These are phyloP conservation scores for Drechslera avenae DNA, from an alignment of 2,329 filamentous ascomycete species.

Conservation along the genomic window DNA sequence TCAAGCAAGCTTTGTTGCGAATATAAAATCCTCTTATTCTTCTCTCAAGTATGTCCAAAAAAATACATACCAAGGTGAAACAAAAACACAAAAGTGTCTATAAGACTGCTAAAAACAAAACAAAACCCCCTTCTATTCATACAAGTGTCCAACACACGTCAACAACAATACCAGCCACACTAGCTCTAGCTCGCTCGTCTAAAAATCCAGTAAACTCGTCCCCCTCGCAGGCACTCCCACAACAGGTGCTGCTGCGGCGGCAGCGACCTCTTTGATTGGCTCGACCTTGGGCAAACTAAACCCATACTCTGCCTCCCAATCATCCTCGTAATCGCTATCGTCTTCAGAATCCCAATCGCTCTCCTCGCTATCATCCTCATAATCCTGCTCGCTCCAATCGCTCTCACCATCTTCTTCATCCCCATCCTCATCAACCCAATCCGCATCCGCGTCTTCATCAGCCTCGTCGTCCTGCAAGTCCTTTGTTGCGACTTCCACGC, in stretches of 20 bases:
- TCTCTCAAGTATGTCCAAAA: no score
- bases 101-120: no score
- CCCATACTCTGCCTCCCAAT: slow-evolving; percentile 14
- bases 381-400: slow-evolving; percentile 12
- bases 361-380: slow-evolving; percentile 12
- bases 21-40: no score
- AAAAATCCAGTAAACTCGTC: slow-evolving; percentile 10
- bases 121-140: neutral
- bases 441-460: slow-evolving; percentile 1
- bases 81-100: no score
- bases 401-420: neutral
- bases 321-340: slow-evolving; percentile 15
- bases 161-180: neutral
- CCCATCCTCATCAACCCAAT: slow-evolving; percentile 2
- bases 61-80: no score
- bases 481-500: neutral
- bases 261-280: neutral
- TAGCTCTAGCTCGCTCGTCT: no score
- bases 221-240: neutral
- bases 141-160: neutral
- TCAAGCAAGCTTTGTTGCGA: no score
- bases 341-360: slow-evolving; percentile 15
- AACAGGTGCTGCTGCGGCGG: neutral
- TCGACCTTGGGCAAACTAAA: slow-evolving; percentile 3
- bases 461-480: slow-evolving; percentile 5